Base-by-base conservation (phyloP, 768 basidiomycete species). In the Tubosaeta sp. region DNA sequence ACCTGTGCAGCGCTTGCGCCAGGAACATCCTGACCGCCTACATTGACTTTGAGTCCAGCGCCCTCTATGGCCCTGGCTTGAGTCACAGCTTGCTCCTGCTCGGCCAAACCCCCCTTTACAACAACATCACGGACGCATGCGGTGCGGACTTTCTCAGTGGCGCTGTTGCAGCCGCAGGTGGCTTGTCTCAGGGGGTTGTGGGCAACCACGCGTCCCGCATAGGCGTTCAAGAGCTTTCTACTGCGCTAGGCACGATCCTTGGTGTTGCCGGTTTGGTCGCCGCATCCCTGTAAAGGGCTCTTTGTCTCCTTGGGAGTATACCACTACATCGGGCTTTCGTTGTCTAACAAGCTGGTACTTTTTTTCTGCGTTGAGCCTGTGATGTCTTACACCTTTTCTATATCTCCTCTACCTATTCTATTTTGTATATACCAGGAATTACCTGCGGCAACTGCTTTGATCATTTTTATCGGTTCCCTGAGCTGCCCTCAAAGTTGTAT, bases 1-100 rank as follows among this genome's bases (percentile, higher is more conserved):
- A 69, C 21, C 84, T 96, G 39, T 97, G 95, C 83, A 83, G 77
- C 2, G 59, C 83, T 13, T 98, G 95, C 83, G 83, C 90, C 12
- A 81, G 87, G 65, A 78, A 78, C 55, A 73, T 94, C 64, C 64
- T 98, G 57, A 79, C 82, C 2, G 58, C 82, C 9, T 99, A 90
- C 78, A 83, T 90, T 68, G 68, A 73, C 50, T 94, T 80, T 69
- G 89, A 94, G 71, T 78, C 81, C 36, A 66, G 68, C 49, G 70
- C 74, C 39, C 86, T 87, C 1, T 97, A 92, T 67, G 88, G 78
- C 8, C 80, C 86, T 25, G 93, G 95, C 44, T 62, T 96, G 24
- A 46, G 55, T 51, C 75, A 76, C 59, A 88, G 85, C 61, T 65
- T 74, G 13, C 73, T 97, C 48, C 73, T 98, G 40, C 63, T 71